A percentile compares a stretch with the other conserved stretches of the same genome.
Conservation (phyloP, 176 grass and related monocot species). For the Musa schizocarpa region DNA sequence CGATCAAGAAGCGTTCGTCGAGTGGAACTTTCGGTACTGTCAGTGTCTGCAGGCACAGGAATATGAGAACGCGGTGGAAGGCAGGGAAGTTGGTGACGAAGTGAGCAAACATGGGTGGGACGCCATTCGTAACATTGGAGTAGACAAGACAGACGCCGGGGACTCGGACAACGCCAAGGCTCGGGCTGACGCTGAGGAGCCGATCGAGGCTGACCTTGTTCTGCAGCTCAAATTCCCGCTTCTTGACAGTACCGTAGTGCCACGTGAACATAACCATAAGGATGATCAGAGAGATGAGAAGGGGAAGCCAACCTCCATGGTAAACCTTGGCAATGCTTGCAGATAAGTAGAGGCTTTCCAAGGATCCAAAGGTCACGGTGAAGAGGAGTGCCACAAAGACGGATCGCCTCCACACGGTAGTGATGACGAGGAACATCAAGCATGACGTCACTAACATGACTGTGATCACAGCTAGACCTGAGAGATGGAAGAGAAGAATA, state of each 20-base stretch:
- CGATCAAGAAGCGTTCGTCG: constrained; percentile 51
- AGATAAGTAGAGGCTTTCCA: constrained; percentile 65
- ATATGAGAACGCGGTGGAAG: constrained; percentile 74
- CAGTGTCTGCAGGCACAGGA: constrained; percentile 64
- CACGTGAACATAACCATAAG: constrained; percentile 58
- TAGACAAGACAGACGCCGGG: constrained; percentile 69
- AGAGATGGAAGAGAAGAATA: not conserved
- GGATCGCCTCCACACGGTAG: constrained; percentile 51
- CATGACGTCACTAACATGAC: constrained; percentile 87
- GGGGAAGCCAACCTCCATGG: constrained; percentile 72
- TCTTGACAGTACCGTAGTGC: constrained; percentile 84
- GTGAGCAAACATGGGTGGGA: constrained; percentile 83
- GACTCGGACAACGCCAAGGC: constrained; percentile 58
- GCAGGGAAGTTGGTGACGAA: constrained; percentile 95
- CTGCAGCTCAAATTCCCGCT: constrained; percentile 61
- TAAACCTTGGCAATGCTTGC: constrained; percentile 56
- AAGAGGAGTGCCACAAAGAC: constrained; percentile 41
- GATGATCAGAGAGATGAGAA: constrained; percentile 47
- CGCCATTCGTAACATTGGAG: constrained; percentile 36
- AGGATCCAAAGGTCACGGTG: constrained; percentile 48
- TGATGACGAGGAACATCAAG: constrained; percentile 85
- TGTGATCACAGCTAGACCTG: constrained; percentile 65
- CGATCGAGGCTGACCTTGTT: constrained; percentile 65
- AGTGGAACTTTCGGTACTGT: constrained; percentile 57
- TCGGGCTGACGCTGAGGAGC: constrained; percentile 48